These are phyloP conservation scores for Alternaria sp. DNA, from an alignment of 2,329 filamentous ascomycete genomes.

Conservation along the genomic window DNA sequence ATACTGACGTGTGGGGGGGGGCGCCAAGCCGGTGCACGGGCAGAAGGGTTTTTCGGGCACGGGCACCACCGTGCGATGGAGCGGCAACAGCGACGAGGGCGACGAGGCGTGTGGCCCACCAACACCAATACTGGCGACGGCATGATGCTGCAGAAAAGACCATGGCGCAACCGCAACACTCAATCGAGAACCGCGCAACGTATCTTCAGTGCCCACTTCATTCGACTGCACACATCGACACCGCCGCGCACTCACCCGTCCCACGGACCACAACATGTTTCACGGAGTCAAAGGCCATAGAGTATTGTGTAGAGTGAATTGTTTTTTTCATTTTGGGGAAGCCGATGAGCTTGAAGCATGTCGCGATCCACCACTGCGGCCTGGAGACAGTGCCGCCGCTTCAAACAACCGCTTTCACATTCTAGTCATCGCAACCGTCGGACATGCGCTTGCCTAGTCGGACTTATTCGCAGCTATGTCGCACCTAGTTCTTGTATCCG, in stretches of 20 bases:
- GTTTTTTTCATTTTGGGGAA: constrained; percentile 4
- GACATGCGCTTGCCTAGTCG: constrained; percentile 19
- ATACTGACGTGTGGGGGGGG: constrained; percentile 7
- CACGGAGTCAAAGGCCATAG: neutral
- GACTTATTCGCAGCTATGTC: constrained; percentile 16
- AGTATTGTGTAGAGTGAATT: neutral
- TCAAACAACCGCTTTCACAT: constrained; percentile 8
- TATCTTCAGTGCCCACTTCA: neutral
- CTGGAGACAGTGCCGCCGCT: constrained; percentile 2
- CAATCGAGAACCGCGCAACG: neutral
- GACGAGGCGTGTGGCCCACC: neutral
- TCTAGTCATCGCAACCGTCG: constrained; percentile 1
- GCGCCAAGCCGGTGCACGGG: constrained; percentile 10
- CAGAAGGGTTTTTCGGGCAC: constrained; percentile 1
- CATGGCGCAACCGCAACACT: neutral
- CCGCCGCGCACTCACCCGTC: neutral
- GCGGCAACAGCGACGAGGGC: neutral
- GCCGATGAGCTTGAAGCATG: constrained; percentile 6
- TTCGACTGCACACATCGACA: neutral
- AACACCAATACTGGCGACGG: neutral
- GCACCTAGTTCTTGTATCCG: constrained; percentile 38
- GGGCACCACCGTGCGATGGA: neutral
- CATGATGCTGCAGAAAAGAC: neutral
- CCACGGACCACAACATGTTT: neutral
- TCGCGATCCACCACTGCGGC: neutral